phyloP scores from a whole-genome alignment of 1,139 yeast species.

The Candida labiduridarum region DNA sequence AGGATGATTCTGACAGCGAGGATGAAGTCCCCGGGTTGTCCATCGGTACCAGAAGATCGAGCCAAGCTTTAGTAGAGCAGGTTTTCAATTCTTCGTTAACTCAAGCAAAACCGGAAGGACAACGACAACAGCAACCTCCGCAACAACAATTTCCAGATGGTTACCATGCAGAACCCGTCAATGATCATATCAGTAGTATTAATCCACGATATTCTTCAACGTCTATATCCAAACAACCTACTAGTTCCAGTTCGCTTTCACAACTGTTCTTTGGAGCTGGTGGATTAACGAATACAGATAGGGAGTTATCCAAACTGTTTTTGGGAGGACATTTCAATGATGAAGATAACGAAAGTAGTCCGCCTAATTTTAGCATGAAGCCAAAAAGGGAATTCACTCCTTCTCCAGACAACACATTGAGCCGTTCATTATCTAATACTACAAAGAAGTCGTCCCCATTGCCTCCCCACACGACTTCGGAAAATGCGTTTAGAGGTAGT shows the following conservation, averaged over 20 bases:
- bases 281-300: constrained; percentile 7
- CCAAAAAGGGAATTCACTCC: constrained; percentile 8
- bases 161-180: constrained; percentile 26
- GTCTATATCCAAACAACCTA: constrained; percentile 43
- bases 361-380: constrained; percentile 1
- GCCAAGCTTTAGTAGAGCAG: constrained; percentile 51
- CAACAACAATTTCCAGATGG: constrained; percentile 15
- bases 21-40: constrained; percentile 42
- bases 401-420: constrained; percentile 12
- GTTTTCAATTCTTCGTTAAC: constrained; percentile 27
- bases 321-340: constrained; percentile 23
- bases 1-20: constrained; percentile 21
- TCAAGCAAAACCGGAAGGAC: constrained; percentile 12
- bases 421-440: constrained; percentile 26
- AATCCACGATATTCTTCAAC: constrained; percentile 40
- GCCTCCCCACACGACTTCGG: constrained; percentile 50
- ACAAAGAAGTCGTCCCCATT: constrained; percentile 43
- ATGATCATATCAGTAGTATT: constrained; percentile 29
- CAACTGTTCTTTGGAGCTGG: constrained; percentile 32
- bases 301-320: constrained; percentile 27
- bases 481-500: constrained; percentile 36
- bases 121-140: constrained; percentile 10
- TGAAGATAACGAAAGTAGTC: constrained; percentile 1
- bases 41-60: constrained; percentile 42
- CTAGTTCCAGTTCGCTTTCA: constrained; percentile 42